phyloP scores from a whole-genome alignment of 495 filamentous ascomycete genomes.

The Xylaria palmicola region DNA sequence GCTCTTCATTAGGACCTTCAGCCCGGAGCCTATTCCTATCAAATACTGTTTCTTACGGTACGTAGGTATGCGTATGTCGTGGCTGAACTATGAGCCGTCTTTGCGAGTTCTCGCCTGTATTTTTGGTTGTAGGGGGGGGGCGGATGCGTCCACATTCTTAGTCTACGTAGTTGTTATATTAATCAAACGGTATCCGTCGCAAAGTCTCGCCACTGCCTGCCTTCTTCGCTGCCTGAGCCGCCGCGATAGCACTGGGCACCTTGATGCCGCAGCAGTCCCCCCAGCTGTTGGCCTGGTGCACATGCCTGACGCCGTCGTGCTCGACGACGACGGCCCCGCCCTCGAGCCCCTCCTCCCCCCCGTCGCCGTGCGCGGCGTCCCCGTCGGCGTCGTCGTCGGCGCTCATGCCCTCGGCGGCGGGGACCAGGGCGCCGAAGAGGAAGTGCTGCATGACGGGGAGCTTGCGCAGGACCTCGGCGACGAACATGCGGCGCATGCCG shows the following conservation, averaged over 20 bases:
- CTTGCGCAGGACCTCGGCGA: conserved; percentile 88
- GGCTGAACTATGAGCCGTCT: neutral
- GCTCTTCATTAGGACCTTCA: neutral
- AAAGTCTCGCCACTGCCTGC: conserved; percentile 57
- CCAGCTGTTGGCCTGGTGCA: conserved; percentile 69
- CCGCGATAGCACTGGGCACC: conserved; percentile 89
- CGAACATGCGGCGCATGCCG: conserved; percentile 96
- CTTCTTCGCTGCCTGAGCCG: conserved; percentile 83
- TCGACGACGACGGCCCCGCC: conserved; percentile 58
- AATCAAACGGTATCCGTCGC: conserved; percentile 92
- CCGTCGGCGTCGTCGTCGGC: conserved; percentile 48
- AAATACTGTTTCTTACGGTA: neutral
- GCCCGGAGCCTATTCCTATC: too few species aligned
- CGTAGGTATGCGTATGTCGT: too few species aligned
- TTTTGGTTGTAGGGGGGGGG: neutral
- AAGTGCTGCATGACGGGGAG: conserved; percentile 99
- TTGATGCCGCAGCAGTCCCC: conserved; percentile 99
- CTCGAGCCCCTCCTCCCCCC: conserved; percentile 53
- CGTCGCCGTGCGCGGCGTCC: conserved; percentile 38
- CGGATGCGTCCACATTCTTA: too few species aligned
- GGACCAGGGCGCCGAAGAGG: conserved; percentile 80
- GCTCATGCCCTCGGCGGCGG: conserved; percentile 79
- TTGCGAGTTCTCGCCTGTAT: neutral
- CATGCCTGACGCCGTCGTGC: conserved; percentile 64
- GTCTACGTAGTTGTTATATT: too few species aligned